A percentile compares a stretch with the other conserved stretches of the same genome.
phyloP scores from a whole-genome alignment of 768 basidiomycete species.

The Panaeolus papilionaceus region DNA sequence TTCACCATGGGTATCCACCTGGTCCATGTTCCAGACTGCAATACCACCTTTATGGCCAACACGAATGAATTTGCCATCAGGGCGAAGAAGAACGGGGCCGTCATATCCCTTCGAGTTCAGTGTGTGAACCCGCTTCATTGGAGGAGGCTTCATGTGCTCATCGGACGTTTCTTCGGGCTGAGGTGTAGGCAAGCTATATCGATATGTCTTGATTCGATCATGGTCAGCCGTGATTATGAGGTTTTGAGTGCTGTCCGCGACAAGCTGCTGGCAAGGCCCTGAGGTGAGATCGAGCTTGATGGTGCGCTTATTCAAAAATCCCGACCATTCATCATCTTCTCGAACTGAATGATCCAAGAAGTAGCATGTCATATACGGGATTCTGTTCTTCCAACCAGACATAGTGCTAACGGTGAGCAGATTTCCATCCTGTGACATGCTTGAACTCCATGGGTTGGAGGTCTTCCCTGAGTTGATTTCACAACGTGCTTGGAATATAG shows the following conservation, averaged over 20 bases:
- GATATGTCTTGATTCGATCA: slow-evolving; percentile 44
- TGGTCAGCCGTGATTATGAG: slow-evolving; percentile 44
- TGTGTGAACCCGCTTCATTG: slow-evolving; percentile 35
- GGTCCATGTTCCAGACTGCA: slow-evolving; percentile 44
- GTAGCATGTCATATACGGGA: slow-evolving; percentile 35
- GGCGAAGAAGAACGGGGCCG: slow-evolving; percentile 40
- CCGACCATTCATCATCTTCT: slow-evolving; percentile 18
- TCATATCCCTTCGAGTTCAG: slow-evolving; percentile 28
- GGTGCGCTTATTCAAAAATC: slow-evolving; percentile 15
- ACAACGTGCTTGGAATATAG: slow-evolving; percentile 42
- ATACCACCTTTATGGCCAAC: slow-evolving; percentile 38
- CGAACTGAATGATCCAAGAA: slow-evolving; percentile 24
- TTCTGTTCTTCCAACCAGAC: slow-evolving; percentile 42
- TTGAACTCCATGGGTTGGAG: slow-evolving; percentile 24
- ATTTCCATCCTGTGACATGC: slow-evolving; percentile 29
- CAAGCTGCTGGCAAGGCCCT: slow-evolving; percentile 22
- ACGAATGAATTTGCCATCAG: slow-evolving; percentile 34
- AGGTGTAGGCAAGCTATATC: slow-evolving; percentile 28
- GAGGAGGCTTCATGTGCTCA: slow-evolving; percentile 18
- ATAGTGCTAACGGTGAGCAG: slow-evolving; percentile 31
- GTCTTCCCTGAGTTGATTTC: slow-evolving; percentile 35
- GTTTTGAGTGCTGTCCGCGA: slow-evolving; percentile 35
- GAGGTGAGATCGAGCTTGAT: slow-evolving; percentile 31
- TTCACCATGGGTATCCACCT: slow-evolving; percentile 36
- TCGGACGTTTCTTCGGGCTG: slow-evolving; percentile 9